Base-by-base conservation (phyloP, 2,329 filamentous ascomycete genomes). In the Arthrinium puccinioides region DNA sequence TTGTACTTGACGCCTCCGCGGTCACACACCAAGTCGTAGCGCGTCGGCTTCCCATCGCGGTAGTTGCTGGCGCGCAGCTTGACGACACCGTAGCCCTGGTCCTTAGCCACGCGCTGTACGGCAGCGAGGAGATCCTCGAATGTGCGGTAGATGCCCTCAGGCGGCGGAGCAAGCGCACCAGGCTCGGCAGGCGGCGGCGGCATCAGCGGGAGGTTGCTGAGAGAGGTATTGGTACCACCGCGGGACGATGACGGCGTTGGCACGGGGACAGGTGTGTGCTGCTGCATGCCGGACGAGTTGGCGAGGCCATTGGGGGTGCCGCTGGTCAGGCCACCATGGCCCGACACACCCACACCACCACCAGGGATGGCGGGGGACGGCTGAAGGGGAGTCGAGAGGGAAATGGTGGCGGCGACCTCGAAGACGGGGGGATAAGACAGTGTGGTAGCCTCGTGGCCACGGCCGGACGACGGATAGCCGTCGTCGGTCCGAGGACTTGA, bases 61-160 rank as follows among this genome's bases (percentile, higher is more conserved):
- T 79, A 79, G 57, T 79, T 79, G 49, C 74, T 78, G 5, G 75
- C 74, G 24, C 75, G 70, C 9, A 79, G 62, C 60, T 79, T 79
- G 45, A 79, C 75, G 11, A 79, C 74, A 26, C 73, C 73, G 45
- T 78, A 79, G 32, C 75, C 75, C 45, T 79, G 74, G 36, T 79
- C 74, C 52, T 79, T 79, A 6, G 75, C 74, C 5, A 74, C 67
- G 28, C 71, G 70, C 54, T 79, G 75, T 8, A 79, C 72, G 15
- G 74, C 69, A 4, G 62, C 62, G 49, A 79, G 64, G 28, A 79
- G 63, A 42, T 79, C 75, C 21, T 79, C 74, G 44, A 79, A 79
- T 36, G 66, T 69, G 32, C 69, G 62, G 44, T 73, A 79, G 53
- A 79, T 78, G 45, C 72, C 73, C 53, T 79, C 74, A 35, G 74